These are phyloP conservation scores for Arachnomyces sp. DNA, from an alignment of 2,329 filamentous ascomycete genomes.

Conservation along the genomic window DNA sequence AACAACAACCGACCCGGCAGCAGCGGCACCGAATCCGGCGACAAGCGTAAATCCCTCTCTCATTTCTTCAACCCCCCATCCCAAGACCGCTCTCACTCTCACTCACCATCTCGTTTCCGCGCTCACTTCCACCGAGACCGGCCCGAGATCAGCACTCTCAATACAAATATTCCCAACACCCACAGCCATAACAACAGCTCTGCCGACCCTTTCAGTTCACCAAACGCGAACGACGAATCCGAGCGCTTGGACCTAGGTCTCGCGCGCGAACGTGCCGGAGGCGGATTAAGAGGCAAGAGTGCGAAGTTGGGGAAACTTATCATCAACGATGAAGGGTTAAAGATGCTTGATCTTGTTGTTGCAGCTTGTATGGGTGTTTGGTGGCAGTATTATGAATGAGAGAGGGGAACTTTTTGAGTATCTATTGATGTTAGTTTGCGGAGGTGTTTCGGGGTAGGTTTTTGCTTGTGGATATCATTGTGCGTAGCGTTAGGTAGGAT, in stretches of 20 bases:
- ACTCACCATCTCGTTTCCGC: constrained; percentile 9
- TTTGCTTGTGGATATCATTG: too few species aligned
- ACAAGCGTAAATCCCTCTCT: not conserved
- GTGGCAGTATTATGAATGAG: constrained; percentile 70
- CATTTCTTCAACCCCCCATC: constrained; percentile 12
- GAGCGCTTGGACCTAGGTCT: constrained; percentile 63
- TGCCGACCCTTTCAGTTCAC: constrained; percentile 15
- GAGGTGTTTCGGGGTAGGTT: too few species aligned
- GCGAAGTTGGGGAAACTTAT: constrained; percentile 93
- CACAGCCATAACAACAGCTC: constrained; percentile 19
- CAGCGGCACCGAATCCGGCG: constrained; percentile 12
- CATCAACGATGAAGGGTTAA: constrained; percentile 78
- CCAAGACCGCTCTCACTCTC: constrained; percentile 18
- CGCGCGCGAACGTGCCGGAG: constrained; percentile 75
- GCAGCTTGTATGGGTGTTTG: constrained; percentile 87
- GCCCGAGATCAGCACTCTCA: constrained; percentile 20
- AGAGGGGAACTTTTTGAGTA: too few species aligned
- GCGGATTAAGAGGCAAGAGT: constrained; percentile 74
- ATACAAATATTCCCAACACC: not conserved
- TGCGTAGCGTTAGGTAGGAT: too few species aligned
- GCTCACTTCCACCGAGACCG: constrained; percentile 10
- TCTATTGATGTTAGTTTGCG: too few species aligned
- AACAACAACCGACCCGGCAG: constrained; percentile 10
- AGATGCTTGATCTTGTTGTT: constrained; percentile 91
- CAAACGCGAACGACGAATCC: constrained; percentile 16